phyloP scores from a whole-genome alignment of 768 basidiomycete species.

The Lactifluus pinguis region DNA sequence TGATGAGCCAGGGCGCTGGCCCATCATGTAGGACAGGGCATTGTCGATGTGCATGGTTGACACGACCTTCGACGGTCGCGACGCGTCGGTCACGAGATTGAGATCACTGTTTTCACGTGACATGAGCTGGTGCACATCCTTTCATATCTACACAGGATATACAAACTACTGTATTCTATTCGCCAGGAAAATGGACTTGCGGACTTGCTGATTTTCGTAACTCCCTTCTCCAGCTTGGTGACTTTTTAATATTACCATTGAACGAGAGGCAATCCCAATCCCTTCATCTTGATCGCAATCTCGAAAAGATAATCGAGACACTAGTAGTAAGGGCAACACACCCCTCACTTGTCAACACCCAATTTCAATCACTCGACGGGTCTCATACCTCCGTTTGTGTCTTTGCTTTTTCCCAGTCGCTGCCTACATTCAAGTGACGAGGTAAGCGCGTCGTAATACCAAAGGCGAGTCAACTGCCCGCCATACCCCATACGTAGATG shows the following conservation, averaged over 20 bases:
- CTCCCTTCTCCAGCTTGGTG: background rate
- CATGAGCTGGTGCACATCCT: no score
- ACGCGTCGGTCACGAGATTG: background rate
- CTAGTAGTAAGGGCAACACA: constrained; percentile 25
- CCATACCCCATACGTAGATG: constrained; percentile 77
- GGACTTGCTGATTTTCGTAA: no score
- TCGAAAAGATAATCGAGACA: constrained; percentile 91
- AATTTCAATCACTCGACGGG: background rate
- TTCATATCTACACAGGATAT: no score
- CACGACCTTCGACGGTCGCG: no score
- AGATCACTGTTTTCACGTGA: no score
- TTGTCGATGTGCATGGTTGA: constrained; percentile 4
- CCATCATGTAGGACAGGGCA: constrained; percentile 3
- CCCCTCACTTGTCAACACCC: background rate
- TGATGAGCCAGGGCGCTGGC: background rate
- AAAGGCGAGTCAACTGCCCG: constrained; percentile 6
- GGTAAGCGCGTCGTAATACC: background rate
- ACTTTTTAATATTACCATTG: constrained; percentile 6
- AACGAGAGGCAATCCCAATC: constrained; percentile 49
- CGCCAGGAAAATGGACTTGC: no score
- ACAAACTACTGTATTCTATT: no score
- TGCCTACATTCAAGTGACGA: constrained; percentile 27
- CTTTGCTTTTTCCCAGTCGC: constrained; percentile 83
- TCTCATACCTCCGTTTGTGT: constrained; percentile 65
- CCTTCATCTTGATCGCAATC: constrained; percentile 75